phyloP scores from a whole-genome alignment of 2,329 filamentous ascomycete genomes.

The Ophiostoma quercus region DNA sequence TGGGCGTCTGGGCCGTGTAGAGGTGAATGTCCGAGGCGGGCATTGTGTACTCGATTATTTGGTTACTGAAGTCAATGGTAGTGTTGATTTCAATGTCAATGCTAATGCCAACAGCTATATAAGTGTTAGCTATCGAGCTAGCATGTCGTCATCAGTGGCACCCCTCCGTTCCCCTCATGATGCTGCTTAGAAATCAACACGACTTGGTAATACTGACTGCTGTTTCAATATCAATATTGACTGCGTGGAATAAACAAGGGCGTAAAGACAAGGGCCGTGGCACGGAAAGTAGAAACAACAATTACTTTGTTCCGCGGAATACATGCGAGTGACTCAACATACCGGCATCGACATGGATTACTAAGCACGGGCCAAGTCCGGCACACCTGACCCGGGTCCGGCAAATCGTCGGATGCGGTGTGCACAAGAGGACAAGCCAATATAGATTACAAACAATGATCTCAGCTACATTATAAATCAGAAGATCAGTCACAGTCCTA shows the following conservation, averaged over 20 bases:
- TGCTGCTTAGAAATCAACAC: slow-evolving; percentile 1
- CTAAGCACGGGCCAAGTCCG: neutral
- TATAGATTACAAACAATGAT: neutral
- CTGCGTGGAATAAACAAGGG: neutral
- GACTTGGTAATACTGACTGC: too few relatives aligned
- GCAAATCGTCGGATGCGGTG: neutral
- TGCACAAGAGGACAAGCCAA: neutral
- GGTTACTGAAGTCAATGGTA: too few relatives aligned
- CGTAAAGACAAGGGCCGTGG: neutral
- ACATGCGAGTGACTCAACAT: neutral
- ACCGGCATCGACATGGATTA: neutral
- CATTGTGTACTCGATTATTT: neutral
- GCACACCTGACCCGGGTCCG: neutral
- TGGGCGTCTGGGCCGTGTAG: slow-evolving; percentile 78
- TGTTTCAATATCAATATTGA: too few relatives aligned
- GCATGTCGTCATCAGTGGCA: neutral
- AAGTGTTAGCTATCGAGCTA: neutral
- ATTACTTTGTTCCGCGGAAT: neutral
- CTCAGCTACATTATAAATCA: neutral
- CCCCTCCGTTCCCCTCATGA: slow-evolving; percentile 1
- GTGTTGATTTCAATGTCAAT: too few relatives aligned
- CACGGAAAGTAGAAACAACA: neutral
- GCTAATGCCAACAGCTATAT: neutral
- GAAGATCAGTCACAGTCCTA: neutral
- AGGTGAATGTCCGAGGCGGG: slow-evolving; percentile 64